Evolutionary conservation across 805 yeast genomes (phyloP).

Genomic region (Geotrichum ghanense): DNA sequence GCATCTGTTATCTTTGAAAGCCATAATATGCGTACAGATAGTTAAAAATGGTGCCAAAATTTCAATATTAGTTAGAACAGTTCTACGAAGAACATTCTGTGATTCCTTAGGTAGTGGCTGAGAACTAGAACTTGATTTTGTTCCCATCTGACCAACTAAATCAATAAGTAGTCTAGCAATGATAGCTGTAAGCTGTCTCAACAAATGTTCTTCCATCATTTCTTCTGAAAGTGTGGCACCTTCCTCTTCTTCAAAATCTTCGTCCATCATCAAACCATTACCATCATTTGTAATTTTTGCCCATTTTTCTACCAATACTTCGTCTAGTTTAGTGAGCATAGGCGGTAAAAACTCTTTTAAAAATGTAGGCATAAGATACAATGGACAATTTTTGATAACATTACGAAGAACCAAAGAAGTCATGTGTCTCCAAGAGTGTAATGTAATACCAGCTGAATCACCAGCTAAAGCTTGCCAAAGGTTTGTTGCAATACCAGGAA

Average conservation of each 20-base stretch:
- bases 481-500: slow-evolving; percentile 66
- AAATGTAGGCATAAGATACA: slow-evolving; percentile 50
- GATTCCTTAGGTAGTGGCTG: slow-evolving; percentile 39
- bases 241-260: slow-evolving; percentile 30
- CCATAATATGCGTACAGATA: slow-evolving; percentile 62
- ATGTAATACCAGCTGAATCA: slow-evolving; percentile 71
- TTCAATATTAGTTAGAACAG: slow-evolving; percentile 51
- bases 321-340: slow-evolving; percentile 61
- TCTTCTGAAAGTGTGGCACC: slow-evolving; percentile 89
- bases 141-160: slow-evolving; percentile 66
- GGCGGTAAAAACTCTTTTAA: slow-evolving; percentile 71
- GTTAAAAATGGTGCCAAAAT: slow-evolving; percentile 70
- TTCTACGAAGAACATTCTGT: slow-evolving; percentile 37
- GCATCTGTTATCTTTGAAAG: slow-evolving; percentile 83
- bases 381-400: slow-evolving; percentile 82
- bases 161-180: slow-evolving; percentile 81
- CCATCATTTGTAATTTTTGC: slow-evolving; percentile 42
- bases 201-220: slow-evolving; percentile 93
- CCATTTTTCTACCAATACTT: slow-evolving; percentile 70
- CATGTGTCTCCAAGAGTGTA: slow-evolving; percentile 97
- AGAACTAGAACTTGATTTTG: slow-evolving; percentile 3
- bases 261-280: slow-evolving; percentile 36
- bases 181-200: slow-evolving; percentile 87
- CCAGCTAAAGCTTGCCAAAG: slow-evolving; percentile 85
- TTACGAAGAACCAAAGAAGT: slow-evolving; percentile 80